phyloP scores from a whole-genome alignment of 208 protist species.

The Porcisia deanei region DNA sequence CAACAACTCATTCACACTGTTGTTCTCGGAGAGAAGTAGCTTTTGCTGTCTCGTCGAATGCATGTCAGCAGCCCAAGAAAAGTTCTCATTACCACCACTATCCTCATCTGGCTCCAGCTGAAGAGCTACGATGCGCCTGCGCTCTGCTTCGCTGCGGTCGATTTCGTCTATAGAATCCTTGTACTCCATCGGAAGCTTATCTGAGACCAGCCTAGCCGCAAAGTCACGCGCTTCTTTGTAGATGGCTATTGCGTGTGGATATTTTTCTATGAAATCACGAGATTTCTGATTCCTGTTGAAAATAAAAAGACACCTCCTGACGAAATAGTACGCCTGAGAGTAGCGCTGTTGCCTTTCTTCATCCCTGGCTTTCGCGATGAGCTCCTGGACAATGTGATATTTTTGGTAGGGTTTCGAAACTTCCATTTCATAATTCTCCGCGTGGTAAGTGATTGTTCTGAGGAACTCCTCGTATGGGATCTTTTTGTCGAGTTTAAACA shows the following conservation, averaged over 20 bases:
- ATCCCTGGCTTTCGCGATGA: conserved; percentile 19
- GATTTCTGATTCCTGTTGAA: conserved; percentile 44
- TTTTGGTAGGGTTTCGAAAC: conserved; percentile 15
- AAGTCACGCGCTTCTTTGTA: conserved; percentile 33
- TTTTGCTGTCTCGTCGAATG: conserved; percentile 26
- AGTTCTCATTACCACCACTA: background rate
- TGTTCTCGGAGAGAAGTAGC: conserved; percentile 26
- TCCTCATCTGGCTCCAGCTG: conserved; percentile 34
- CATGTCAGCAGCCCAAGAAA: background rate
- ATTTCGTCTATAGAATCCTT: conserved; percentile 39
- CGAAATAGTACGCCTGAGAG: conserved; percentile 55
- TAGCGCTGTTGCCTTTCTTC: conserved; percentile 29
- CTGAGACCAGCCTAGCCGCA: conserved; percentile 24
- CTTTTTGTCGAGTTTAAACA: conserved; percentile 62
- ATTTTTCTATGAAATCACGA: conserved; percentile 13
- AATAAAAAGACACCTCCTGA: conserved; percentile 45
- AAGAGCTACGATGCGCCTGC: conserved; percentile 28
- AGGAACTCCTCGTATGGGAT: conserved; percentile 54
- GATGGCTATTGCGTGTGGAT: conserved; percentile 17
- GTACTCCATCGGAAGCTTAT: conserved; percentile 36
- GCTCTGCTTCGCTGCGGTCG: conserved; percentile 34
- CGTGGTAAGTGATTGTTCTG: conserved; percentile 62
- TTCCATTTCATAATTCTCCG: conserved; percentile 30
- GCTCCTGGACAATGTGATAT: conserved; percentile 22
- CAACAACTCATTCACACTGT: conserved; percentile 25